These are phyloP conservation scores for Rhizopogon rudus DNA, from an alignment of 768 basidiomycete species.

Conservation along the genomic window DNA sequence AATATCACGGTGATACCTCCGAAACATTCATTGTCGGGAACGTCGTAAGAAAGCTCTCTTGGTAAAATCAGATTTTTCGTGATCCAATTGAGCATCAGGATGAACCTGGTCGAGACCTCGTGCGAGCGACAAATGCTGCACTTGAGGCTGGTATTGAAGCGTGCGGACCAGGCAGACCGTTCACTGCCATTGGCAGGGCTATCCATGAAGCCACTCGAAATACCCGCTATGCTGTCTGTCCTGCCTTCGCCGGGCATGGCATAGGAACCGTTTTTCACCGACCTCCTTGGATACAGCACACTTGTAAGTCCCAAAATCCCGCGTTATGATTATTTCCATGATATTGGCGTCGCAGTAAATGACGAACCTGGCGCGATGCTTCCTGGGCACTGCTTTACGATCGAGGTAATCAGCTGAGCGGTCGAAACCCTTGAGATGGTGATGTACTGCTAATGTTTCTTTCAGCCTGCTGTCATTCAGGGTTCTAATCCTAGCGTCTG, in stretches of 20 bases:
- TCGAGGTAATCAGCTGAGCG: conserved; percentile 51
- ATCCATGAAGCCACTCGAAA: conserved; percentile 50
- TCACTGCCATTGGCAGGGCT: conserved; percentile 64
- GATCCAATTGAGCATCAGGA: conserved; percentile 43
- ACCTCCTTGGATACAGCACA: conserved; percentile 80
- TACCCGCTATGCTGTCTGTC: conserved; percentile 52
- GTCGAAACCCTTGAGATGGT: conserved; percentile 1
- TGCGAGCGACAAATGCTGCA: conserved; percentile 57
- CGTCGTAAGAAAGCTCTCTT: conserved; percentile 44
- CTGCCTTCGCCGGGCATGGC: conserved; percentile 80
- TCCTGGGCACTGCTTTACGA: conserved; percentile 89
- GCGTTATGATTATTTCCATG: background rate
- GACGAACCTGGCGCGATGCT: conserved; percentile 78
- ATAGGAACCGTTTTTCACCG: conserved; percentile 81
- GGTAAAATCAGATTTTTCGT: background rate
- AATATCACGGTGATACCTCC: conserved; percentile 89
- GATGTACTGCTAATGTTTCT: background rate
- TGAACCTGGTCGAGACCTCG: conserved; percentile 58
- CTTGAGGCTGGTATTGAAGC: conserved; percentile 64
- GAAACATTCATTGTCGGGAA: conserved; percentile 76
- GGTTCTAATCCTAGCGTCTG: conserved; percentile 62
- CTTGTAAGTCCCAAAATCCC: conserved; percentile 39
- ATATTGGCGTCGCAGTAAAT: conserved; percentile 48
- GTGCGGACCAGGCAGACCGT: conserved; percentile 70
- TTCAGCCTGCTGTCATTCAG: conserved; percentile 72